A percentile compares a stretch with the other conserved stretches of the same genome.
Evolutionary conservation across 441 rosid genomes (phyloP).

Genomic region (Mallotus repandus): DNA sequence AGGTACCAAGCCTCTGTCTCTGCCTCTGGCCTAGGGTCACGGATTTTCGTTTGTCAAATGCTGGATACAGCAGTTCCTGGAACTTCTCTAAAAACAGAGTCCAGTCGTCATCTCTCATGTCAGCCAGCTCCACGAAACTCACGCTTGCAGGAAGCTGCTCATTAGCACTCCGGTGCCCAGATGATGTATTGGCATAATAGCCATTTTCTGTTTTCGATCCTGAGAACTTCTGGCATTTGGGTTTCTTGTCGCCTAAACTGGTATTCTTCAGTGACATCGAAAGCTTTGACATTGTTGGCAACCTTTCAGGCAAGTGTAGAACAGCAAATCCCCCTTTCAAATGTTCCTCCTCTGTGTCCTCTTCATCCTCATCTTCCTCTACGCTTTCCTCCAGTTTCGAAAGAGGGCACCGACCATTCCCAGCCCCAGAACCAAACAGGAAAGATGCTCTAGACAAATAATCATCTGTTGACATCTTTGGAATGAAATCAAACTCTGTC

Average conservation of each 20-base stretch:
- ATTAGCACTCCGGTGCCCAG: constrained; percentile 82
- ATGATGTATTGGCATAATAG: constrained; percentile 43
- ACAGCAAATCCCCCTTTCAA: constrained; percentile 32
- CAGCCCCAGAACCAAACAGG: constrained; percentile 39
- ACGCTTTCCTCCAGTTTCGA: constrained; percentile 76
- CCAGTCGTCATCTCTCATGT: constrained; percentile 86
- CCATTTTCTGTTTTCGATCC: constrained; percentile 52
- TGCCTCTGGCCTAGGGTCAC: constrained; percentile 66
- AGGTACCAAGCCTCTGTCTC: constrained; percentile 95
- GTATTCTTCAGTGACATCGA: constrained; percentile 70
- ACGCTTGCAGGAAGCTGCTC: constrained; percentile 73
- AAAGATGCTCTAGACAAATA: constrained; percentile 39
- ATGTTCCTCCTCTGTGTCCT: constrained; percentile 45
- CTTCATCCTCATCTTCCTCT: constrained; percentile 53
- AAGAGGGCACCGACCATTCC: constrained; percentile 51
- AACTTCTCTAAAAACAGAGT: constrained; percentile 63
- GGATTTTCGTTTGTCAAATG: constrained; percentile 67
- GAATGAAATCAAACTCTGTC: constrained; percentile 31
- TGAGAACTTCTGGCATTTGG: constrained; percentile 38
- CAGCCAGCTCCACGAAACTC: constrained; percentile 81
- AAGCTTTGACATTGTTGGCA: constrained; percentile 57
- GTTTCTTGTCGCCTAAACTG: constrained; percentile 45
- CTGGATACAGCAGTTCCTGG: constrained; percentile 64
- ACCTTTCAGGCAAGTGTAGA: constrained; percentile 32
- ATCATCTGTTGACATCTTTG: constrained; percentile 52